Evolutionary conservation across 352 stramenopile species (phyloP).

Genomic region (Phytopythium sindhum): DNA sequence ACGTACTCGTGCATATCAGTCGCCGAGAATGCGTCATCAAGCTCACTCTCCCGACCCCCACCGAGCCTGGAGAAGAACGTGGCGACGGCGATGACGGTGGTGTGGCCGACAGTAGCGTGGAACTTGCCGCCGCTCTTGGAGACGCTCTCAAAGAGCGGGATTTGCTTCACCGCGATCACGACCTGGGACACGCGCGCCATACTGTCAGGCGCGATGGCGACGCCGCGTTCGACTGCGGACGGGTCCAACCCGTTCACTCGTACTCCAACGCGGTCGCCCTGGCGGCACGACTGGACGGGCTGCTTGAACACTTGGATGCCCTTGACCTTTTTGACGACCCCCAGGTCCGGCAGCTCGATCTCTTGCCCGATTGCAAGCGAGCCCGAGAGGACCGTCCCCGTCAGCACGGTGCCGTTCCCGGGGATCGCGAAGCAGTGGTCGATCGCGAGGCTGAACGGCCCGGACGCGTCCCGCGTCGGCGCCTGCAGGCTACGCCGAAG

Average conservation of each 20-base stretch:
- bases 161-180: constrained; percentile 44
- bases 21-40: constrained; percentile 27
- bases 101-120: constrained; percentile 72
- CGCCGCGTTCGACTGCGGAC: constrained; percentile 51
- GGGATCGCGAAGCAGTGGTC: constrained; percentile 98
- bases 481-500: constrained; percentile 32
- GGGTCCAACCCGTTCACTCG: constrained; percentile 84
- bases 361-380: constrained; percentile 86
- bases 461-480: constrained; percentile 37
- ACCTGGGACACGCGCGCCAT: constrained; percentile 50
- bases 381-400: constrained; percentile 91
- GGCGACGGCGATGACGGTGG: constrained; percentile 59
- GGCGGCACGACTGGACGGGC: constrained; percentile 64
- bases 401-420: constrained; percentile 97
- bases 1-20: constrained; percentile 46
- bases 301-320: constrained; percentile 98
- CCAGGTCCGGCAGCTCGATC: constrained; percentile 90
- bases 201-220: constrained; percentile 53
- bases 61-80: constrained; percentile 57
- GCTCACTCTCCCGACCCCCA: background rate
- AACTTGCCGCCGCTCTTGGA: constrained; percentile 70
- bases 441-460: constrained; percentile 92
- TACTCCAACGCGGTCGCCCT: constrained; percentile 96
- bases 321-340: constrained; percentile 94
- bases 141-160: constrained; percentile 52